Percentiles rank a stretch among this genome's conserved stretches.
Evolutionary conservation across 2,329 filamentous ascomycete species (phyloP).

Genomic region (Sporothrix euskadiensis): DNA sequence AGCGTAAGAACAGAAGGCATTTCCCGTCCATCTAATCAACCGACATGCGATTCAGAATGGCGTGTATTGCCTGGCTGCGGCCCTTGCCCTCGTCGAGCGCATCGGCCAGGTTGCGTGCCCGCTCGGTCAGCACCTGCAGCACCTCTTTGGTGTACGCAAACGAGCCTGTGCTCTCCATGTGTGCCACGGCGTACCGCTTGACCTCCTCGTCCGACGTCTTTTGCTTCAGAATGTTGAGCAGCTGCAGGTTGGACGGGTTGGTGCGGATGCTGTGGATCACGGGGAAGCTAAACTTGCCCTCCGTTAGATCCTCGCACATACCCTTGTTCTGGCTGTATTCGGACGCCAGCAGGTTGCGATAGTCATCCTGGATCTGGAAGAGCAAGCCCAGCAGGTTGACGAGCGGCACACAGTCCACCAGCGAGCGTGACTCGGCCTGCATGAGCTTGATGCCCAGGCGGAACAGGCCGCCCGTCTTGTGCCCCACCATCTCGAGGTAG

Average conservation of each 20-base stretch:
- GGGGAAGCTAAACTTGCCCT: constrained; percentile 96
- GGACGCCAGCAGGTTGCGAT: constrained; percentile 77
- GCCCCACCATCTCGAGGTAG: constrained; percentile 86
- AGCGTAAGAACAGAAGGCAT: background rate
- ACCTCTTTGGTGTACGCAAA: constrained; percentile 82
- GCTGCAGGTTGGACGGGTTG: constrained; percentile 70
- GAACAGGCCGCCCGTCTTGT: constrained; percentile 88
- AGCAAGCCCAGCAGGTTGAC: constrained; percentile 83
- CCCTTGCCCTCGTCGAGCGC: constrained; percentile 64
- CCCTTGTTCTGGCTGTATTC: constrained; percentile 88
- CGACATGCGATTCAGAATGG: constrained; percentile 69
- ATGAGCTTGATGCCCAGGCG: constrained; percentile 82
- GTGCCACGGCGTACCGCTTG: constrained; percentile 84
- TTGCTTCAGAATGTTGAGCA: constrained; percentile 91
- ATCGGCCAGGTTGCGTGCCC: constrained; percentile 63
- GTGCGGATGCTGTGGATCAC: constrained; percentile 90
- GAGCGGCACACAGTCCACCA: constrained; percentile 74
- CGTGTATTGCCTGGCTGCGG: constrained; percentile 58
- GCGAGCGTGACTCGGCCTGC: constrained; percentile 66
- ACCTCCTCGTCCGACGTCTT: constrained; percentile 84
- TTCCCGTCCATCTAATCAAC: constrained; percentile 32
- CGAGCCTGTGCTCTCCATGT: constrained; percentile 87
- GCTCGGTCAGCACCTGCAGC: constrained; percentile 61
- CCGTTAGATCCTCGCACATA: constrained; percentile 90
- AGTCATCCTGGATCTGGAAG: constrained; percentile 92